Evolutionary conservation across 2,329 filamentous ascomycete species (phyloP), one percentile per base, ranked within the genome.

Genomic region (Cercospora sp.): DNA sequence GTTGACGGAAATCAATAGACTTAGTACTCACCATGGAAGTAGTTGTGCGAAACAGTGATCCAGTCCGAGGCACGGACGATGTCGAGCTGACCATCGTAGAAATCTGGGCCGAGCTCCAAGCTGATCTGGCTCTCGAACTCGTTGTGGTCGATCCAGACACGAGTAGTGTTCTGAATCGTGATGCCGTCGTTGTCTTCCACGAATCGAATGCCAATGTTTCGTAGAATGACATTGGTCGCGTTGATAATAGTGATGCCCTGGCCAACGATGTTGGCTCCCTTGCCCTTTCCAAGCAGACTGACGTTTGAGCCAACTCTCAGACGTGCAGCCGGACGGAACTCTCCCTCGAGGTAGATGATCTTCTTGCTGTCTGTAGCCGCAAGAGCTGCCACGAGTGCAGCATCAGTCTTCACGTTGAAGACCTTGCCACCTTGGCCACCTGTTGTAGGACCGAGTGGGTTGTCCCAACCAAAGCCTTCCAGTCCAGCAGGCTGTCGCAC

Each of bases 91-190:
- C 82, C 82, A 61, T 84, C 82, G 57, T 81, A 69, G 53, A 67
- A 72, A 49, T 72, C 71, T 1, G 71, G 71, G 5, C 72, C 71
- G 32, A 73, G 37, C 55, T 72, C 70, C 12, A 70, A 62, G 43
- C 74, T 71, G 9, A 83, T 77, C 51, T 83, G 81, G 1, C 78
- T 81, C n/a, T 77, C 72, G 69, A 84, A 83, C 71, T 84, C 82
- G 58, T 82, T 82, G 71, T 84, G 82, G 61, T 84, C 82, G 26
- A 84, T 74, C 82, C 82, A 84, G 0, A 84, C 80, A 2, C 82
- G 75, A 1, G 81, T 84, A 28, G 79, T 78, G 75, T 82, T 81
- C n/a, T 79, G 78, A 40, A 84, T 79, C 4, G 80, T 81, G 65
- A 84, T 81, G 68, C 78, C 77, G 65, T 84, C 83, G 16, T 80